A percentile compares a stretch with the other conserved stretches of the same genome.
Conservation (phyloP, 257 asterid species). For the Solanum sejunctum region DNA sequence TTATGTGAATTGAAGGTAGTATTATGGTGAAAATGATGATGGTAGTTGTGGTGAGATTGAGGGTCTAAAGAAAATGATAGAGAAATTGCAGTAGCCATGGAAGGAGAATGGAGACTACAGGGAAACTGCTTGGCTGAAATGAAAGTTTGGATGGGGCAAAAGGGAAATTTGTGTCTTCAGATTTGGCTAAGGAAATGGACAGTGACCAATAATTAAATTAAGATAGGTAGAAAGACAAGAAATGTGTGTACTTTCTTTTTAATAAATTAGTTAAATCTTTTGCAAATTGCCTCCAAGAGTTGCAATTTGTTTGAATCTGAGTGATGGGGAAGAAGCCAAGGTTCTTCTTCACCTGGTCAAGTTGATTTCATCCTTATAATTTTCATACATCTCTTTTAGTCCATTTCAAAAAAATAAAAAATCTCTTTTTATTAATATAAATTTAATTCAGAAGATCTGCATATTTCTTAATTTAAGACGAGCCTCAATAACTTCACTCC, state of each 20-base stretch:
- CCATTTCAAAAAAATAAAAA: too few species aligned
- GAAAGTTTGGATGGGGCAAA: not conserved
- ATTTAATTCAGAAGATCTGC: not conserved
- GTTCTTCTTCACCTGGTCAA: not conserved
- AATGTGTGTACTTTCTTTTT: not conserved
- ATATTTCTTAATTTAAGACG: not conserved
- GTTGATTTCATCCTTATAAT: not conserved
- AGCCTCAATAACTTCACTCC: too few species aligned
- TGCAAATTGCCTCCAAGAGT: not conserved
- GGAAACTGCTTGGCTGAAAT: not conserved
- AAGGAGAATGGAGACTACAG: not conserved
- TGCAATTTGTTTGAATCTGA: not conserved
- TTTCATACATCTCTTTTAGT: not conserved
- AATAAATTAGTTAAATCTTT: not conserved
- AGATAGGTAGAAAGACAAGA: not conserved
- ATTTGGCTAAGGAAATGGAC: not conserved
- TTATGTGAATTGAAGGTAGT: conserved; percentile 8
- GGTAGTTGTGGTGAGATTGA: conserved; percentile 18
- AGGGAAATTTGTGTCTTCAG: not conserved
- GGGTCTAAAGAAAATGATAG: conserved; percentile 29
- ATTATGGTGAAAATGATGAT: conserved; percentile 22
- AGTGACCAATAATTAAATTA: not conserved
- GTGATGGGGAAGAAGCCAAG: not conserved
- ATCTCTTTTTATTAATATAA: too few species aligned
- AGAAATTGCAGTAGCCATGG: conserved; percentile 44